Evolutionary conservation across 495 filamentous ascomycete species (phyloP).

Genomic region (Chaetomium tenue): DNA sequence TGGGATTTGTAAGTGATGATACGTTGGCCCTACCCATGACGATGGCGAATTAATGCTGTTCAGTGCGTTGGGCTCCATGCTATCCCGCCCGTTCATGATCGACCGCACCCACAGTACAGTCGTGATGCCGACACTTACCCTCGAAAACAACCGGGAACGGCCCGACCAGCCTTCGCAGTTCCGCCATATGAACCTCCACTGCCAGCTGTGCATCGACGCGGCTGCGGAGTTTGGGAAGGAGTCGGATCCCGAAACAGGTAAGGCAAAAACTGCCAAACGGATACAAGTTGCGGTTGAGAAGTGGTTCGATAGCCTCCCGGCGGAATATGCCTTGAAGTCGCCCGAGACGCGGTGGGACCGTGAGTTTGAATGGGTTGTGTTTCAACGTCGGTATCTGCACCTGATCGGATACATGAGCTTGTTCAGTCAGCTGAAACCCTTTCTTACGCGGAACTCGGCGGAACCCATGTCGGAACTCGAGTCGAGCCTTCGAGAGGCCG

Average conservation of each 20-base stretch:
- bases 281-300: constrained; percentile 35
- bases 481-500: constrained; percentile 34
- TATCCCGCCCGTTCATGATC: constrained; percentile 40
- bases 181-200: constrained; percentile 44
- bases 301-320: constrained; percentile 46
- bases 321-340: constrained; percentile 39
- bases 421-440: constrained; percentile 46
- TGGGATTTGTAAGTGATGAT: constrained; percentile 41
- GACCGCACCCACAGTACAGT: constrained; percentile 40
- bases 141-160: constrained; percentile 38
- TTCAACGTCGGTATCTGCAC: constrained; percentile 52
- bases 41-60: not conserved
- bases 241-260: constrained; percentile 8
- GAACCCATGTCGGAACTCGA: constrained; percentile 33
- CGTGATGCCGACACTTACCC: constrained; percentile 38
- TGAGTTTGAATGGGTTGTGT: constrained; percentile 42
- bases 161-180: constrained; percentile 44
- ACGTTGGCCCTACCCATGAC: not conserved
- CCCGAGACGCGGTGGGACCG: constrained; percentile 50
- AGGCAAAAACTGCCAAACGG: constrained; percentile 24
- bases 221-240: constrained; percentile 21
- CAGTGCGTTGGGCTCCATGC: constrained; percentile 43
- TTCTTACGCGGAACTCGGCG: constrained; percentile 39
- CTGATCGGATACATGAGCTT: constrained; percentile 49
- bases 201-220: constrained; percentile 36